phyloP scores from a whole-genome alignment of 106 monocot genomes.

The Iris macrosiphon region DNA sequence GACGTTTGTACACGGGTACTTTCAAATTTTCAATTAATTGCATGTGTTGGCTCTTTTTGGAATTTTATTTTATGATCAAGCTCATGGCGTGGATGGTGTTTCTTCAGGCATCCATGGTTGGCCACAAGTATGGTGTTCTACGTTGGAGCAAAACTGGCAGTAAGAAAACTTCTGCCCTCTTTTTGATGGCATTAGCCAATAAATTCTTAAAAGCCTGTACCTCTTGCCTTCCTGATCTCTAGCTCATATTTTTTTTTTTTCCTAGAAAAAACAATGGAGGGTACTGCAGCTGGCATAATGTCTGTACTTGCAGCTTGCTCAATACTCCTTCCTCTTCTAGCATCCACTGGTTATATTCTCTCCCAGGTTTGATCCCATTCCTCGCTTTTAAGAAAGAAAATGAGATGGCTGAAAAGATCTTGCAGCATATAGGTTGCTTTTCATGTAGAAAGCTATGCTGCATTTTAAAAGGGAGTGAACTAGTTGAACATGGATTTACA shows the following conservation, averaged over 20 bases:
- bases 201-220: neutral
- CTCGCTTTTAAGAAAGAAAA: neutral
- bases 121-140: slow-evolving; percentile 91
- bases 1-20: neutral
- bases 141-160: slow-evolving; percentile 98
- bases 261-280: slow-evolving; percentile 91
- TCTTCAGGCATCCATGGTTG: slow-evolving; percentile 92
- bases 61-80: slow-evolving; percentile 1
- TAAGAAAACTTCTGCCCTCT: slow-evolving; percentile 25
- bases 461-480: neutral
- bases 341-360: slow-evolving; percentile 74
- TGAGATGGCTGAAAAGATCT: neutral
- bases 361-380: slow-evolving; percentile 53
- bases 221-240: neutral
- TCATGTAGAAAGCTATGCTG: neutral
- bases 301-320: slow-evolving; percentile 81
- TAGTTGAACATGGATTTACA: too few species aligned
- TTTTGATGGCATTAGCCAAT: neutral
- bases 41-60: neutral
- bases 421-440: too few species aligned
- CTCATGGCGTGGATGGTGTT: slow-evolving; percentile 5
- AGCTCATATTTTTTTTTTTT: neutral
- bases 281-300: slow-evolving; percentile 95
- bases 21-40: neutral
- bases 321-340: slow-evolving; percentile 61